phyloP scores from a whole-genome alignment of 306 rosid species.

The Glycine soja region DNA sequence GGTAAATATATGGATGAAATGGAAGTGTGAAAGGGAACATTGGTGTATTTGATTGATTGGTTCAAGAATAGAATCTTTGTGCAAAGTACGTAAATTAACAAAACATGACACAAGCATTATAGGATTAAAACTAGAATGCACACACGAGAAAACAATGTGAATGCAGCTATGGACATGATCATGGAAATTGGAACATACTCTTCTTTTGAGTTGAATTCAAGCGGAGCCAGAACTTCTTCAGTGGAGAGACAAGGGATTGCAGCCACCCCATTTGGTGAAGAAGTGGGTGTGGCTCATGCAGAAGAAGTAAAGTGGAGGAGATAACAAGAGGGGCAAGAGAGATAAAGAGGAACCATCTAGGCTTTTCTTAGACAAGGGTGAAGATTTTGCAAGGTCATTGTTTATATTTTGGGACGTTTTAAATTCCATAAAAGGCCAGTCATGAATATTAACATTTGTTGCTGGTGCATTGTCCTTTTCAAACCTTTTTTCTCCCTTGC shows the following conservation, averaged over 20 bases:
- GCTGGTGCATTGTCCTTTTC: constrained; percentile 73
- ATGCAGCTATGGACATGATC: constrained; percentile 22
- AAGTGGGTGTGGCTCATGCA: constrained; percentile 50
- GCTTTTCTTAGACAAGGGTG: constrained; percentile 79
- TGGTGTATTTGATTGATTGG: constrained; percentile 11
- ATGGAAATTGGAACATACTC: constrained; percentile 56
- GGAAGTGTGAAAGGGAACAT: not conserved
- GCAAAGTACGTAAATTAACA: not conserved
- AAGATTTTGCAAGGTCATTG: constrained; percentile 56
- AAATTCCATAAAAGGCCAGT: constrained; percentile 59
- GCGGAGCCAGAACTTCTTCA: constrained; percentile 84
- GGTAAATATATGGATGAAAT: not conserved
- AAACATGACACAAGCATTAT: constrained; percentile 9
- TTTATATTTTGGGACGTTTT: constrained; percentile 50
- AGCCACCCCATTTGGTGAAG: constrained; percentile 73
- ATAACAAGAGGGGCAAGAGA: constrained; percentile 42
- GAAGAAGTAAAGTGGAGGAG: constrained; percentile 24
- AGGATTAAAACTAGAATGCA: not conserved
- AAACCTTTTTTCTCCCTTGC: constrained; percentile 55
- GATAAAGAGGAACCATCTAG: constrained; percentile 42
- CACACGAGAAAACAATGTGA: not conserved
- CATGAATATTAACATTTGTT: constrained; percentile 62
- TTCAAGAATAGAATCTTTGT: constrained; percentile 8
- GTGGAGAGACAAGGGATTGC: constrained; percentile 82
- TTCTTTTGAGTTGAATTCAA: constrained; percentile 75